phyloP scores from a whole-genome alignment of 2,329 filamentous ascomycete species.

The Fusarium aywerte region DNA sequence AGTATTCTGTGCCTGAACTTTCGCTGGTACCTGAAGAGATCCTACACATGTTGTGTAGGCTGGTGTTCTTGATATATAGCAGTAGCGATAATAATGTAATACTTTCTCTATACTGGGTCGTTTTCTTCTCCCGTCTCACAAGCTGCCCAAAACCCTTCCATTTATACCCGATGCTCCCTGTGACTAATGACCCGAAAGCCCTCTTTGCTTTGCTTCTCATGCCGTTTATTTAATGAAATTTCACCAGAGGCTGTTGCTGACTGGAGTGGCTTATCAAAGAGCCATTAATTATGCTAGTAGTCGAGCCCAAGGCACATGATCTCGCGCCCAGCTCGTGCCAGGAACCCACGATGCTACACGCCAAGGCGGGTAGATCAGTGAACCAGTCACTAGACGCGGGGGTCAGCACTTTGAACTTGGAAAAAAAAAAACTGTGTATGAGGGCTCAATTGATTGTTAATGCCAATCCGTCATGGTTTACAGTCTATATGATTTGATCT shows the following conservation, averaged over 20 bases:
- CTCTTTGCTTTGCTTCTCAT: background rate
- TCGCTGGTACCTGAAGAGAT: slow-evolving; percentile 21
- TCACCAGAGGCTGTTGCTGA: slow-evolving; percentile 39
- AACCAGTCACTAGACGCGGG: slow-evolving; percentile 5
- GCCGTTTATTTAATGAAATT: background rate
- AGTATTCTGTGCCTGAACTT: background rate
- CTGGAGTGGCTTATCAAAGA: slow-evolving; percentile 33
- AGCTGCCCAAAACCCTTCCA: slow-evolving; percentile 1
- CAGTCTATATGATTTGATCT: background rate
- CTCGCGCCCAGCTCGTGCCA: slow-evolving; percentile 38
- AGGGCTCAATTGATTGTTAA: background rate
- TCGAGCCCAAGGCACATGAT: slow-evolving; percentile 41
- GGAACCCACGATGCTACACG: slow-evolving; percentile 22
- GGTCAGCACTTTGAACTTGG: background rate
- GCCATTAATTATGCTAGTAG: slow-evolving; percentile 21
- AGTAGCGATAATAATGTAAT: background rate
- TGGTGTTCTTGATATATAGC: background rate
- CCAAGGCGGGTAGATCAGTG: no score
- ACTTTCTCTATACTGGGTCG: background rate
- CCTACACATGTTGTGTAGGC: slow-evolving; percentile 16
- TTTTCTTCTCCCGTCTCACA: background rate
- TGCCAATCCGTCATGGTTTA: background rate
- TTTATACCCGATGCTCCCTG: slow-evolving; percentile 30
- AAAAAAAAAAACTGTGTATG: background rate
- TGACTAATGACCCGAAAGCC: background rate